Evolutionary conservation across 1,284 basidiomycete genomes (phyloP).

Genomic region (Pholiota adiposa): DNA sequence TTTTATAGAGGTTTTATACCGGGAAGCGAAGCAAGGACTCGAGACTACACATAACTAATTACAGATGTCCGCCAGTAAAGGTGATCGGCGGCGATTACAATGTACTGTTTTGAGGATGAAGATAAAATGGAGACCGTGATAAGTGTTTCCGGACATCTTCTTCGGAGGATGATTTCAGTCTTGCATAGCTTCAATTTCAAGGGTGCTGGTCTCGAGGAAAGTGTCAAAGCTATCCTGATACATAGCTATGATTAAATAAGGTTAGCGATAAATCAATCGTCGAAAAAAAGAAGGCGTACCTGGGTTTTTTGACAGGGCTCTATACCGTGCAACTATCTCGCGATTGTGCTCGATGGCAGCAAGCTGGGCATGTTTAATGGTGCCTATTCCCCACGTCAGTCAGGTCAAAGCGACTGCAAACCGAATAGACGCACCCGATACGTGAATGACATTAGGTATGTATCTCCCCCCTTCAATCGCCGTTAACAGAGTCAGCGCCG

Average conservation of each 20-base stretch:
- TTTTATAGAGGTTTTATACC: neutral
- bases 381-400: conserved; percentile 51
- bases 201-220: conserved; percentile 57
- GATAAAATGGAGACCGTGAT: too few relatives aligned
- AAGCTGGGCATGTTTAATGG: conserved; percentile 78
- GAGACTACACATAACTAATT: too few relatives aligned
- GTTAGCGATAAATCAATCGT: neutral
- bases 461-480: conserved; percentile 58
- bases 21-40: too few relatives aligned
- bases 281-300: conserved; percentile 38
- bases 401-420: neutral
- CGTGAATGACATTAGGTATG: conserved; percentile 73
- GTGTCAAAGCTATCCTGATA: conserved; percentile 64
- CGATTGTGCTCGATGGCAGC: conserved; percentile 76
- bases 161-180: conserved; percentile 46
- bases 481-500: conserved; percentile 65
- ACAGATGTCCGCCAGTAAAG: too few relatives aligned
- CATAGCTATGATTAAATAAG: conserved; percentile 32
- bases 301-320: conserved; percentile 55
- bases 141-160: too few relatives aligned
- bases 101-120: too few relatives aligned
- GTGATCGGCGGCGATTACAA: too few relatives aligned
- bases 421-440: conserved; percentile 59
- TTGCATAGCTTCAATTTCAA: conserved; percentile 65
- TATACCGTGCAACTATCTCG: conserved; percentile 64